These are phyloP conservation scores for Dactylonectria estremocensis DNA, from an alignment of 2,329 filamentous ascomycete species.

Conservation along the genomic window DNA sequence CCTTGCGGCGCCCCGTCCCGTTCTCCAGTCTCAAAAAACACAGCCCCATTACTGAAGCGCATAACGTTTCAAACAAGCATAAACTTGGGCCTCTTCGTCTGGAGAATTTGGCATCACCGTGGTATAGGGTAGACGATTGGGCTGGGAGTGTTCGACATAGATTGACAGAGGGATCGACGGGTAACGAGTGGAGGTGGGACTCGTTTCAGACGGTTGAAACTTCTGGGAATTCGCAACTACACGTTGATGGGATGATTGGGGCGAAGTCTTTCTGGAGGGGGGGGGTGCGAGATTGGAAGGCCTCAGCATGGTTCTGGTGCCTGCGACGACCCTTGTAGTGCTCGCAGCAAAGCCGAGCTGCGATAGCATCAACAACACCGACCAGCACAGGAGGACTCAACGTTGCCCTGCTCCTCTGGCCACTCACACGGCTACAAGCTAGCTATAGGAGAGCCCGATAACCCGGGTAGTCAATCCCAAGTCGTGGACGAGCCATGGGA, in stretches of 20 bases:
- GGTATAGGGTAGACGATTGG: background rate
- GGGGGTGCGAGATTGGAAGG: background rate
- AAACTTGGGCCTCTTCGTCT: background rate
- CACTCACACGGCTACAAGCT: background rate
- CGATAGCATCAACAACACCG: background rate
- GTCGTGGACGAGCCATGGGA: background rate
- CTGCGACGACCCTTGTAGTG: constrained; percentile 2
- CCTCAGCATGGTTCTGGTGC: background rate
- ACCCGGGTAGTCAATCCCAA: background rate
- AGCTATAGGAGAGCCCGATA: background rate
- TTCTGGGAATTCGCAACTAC: constrained; percentile 14
- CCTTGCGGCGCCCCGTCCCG: background rate
- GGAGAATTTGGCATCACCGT: background rate
- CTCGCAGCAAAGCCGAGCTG: background rate
- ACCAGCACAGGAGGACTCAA: background rate
- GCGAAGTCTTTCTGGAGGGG: background rate
- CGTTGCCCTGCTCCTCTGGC: background rate
- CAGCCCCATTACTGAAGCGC: background rate
- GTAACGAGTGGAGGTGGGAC: background rate
- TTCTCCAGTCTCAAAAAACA: background rate
- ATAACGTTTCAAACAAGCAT: background rate
- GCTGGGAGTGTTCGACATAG: background rate
- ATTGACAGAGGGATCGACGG: background rate
- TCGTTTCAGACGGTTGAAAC: constrained; percentile 20
- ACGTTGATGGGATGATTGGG: constrained; percentile 16